Evolutionary conservation across 1,284 basidiomycete genomes (phyloP), one percentile per base, ranked within the genome.

Genomic region (Malassezia psittaci): DNA sequence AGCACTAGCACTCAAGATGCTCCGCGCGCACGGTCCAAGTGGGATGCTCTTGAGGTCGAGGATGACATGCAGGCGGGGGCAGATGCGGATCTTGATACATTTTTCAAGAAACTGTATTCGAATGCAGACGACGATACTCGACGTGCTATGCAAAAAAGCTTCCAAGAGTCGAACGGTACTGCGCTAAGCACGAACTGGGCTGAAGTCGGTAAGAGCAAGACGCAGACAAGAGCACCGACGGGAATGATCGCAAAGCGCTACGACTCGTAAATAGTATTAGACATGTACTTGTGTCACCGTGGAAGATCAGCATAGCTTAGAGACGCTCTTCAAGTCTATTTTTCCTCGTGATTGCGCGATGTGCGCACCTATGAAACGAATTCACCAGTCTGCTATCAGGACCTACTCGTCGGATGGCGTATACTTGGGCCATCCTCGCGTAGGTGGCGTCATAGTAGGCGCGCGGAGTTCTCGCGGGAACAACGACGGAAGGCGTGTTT

Each of bases 121-220:
- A 65, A 67, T 21, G 71, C 72, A 18, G 66, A 70, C 51, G 61
- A 63, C 34, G 70, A 74, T 37, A 73, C 72, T n/a, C 55, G 60
- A 13, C 52, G 64, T 12, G 72, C 72, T 13, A 74, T 74, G 72
- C 59, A 70, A 42, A 74, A 74, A 57, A 62, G 59, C 43, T 74
- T 67, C 61, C 62, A 65, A 49, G 72, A 74, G 47, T 64, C 61
- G 35, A 66, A 66, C 29, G 72, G 72, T 15, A 74, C 72, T 3
- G 57, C 67, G 2, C 51, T 74, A 13, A 65, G 61, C 40, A 74
- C 71, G 5, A 72, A 74, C 49, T 74, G 72, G 72, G 60, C 52
- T 38, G 69, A 73, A 45, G 71, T 74, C 5, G 60, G 61, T 24
- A 60, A 62, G 40, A 56, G 44, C 10, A 56, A 45, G 33, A 61